Base-by-base conservation (phyloP, 768 basidiomycete genomes). In the Suillus sp. region DNA sequence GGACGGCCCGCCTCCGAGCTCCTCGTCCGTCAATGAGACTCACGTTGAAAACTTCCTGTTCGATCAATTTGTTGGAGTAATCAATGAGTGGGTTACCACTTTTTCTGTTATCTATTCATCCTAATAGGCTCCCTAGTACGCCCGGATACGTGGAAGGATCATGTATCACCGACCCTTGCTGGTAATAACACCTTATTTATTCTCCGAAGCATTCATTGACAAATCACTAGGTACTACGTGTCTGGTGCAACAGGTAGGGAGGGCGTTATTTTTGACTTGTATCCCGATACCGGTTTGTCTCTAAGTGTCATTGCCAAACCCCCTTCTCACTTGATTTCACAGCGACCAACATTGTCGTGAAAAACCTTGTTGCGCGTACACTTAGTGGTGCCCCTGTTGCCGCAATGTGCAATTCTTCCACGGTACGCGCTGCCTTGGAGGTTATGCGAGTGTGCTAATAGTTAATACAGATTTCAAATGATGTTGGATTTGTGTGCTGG, bases 141-240 rank as follows among this genome's bases (percentile, higher is more conserved):
- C 80, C 82, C 3, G 71, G 72, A 2, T 86, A 77, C 65, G 80
- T 85, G 42, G 86, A 88, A 71, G 86, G 86, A 14, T 81, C 82
- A 1, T 88, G 87, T 65, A 73, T 88, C 25, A 77, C 71, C 27
- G 83, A 88, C 67, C 86, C 85, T 5, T 87, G 85, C 74, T 88
- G 86, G 85, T 25, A n/a, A 18, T 56, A 5, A 25, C 14, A 79
- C 60, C 22, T 45, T 14, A 42, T 38, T 30, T 53, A 13, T n/a
- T 50, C 22, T 34, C 22, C 48, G 22, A 25, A 56, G 5, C 10
- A 18, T n/a, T 10, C 3, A 25, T 14, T 42, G 16, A 34, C 1
- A 32, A 35, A 11, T 37, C 8, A 8, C 2, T 22, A 56, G 54
- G 54, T 85, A 87, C 69, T 74, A 68, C 53, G 84, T 87, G 0